phyloP scores from a whole-genome alignment of 306 rosid genomes.

The Canavalia ensiformis region DNA sequence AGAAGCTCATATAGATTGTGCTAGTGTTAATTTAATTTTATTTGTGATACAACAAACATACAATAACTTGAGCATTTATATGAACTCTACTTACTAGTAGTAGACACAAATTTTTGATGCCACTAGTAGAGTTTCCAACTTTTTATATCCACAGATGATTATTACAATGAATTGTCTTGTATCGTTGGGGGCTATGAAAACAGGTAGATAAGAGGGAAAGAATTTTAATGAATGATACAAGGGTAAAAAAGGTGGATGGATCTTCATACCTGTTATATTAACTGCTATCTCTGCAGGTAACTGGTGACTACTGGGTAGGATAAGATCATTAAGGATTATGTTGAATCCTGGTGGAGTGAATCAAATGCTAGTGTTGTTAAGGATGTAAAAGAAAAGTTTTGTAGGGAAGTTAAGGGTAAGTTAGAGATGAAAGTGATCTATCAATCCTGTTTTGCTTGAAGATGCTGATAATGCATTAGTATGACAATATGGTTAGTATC shows the following conservation, averaged over 20 bases:
- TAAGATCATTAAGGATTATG: background rate
- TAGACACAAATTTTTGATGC: conserved; percentile 48
- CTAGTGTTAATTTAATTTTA: conserved; percentile 33
- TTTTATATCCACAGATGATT: conserved; percentile 23
- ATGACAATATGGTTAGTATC: no score
- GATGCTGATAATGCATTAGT: no score
- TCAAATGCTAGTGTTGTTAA: background rate
- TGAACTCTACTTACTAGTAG: conserved; percentile 34
- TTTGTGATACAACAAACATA: conserved; percentile 32
- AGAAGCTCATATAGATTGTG: conserved; percentile 78
- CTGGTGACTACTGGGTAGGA: background rate
- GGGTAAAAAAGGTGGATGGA: background rate
- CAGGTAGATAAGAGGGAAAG: background rate
- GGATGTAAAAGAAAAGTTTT: background rate
- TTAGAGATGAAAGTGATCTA: background rate
- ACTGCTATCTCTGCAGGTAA: background rate
- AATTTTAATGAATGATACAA: conserved; percentile 13
- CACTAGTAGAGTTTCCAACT: conserved; percentile 38
- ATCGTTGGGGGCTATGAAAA: conserved; percentile 18
- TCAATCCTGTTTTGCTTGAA: no score
- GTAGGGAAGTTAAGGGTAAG: no score
- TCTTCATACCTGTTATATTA: background rate
- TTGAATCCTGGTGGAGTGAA: background rate
- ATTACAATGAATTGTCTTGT: conserved; percentile 1
- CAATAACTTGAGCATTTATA: conserved; percentile 1